A percentile compares a stretch with the other conserved stretches of the same genome.
phyloP scores from a whole-genome alignment of 1,139 yeast genomes.

The Blastobotrys malaysiensis region DNA sequence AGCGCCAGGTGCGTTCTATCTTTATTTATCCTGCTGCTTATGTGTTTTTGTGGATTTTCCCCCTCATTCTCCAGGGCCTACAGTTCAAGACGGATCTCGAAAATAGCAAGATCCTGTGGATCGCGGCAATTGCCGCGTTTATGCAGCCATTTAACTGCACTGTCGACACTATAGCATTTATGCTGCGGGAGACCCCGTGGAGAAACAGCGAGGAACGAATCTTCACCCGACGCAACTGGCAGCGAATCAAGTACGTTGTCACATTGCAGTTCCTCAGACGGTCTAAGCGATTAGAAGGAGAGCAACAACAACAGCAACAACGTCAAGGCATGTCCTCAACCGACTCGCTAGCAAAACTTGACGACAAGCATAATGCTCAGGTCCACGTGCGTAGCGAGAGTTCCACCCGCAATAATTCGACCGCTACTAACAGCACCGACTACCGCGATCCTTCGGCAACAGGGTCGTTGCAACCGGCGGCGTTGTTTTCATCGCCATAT shows the following conservation, averaged over 20 bases:
- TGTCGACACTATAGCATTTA: conserved; percentile 70
- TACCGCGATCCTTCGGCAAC: background rate
- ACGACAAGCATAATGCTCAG: background rate
- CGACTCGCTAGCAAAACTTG: background rate
- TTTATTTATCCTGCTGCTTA: conserved; percentile 83
- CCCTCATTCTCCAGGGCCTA: conserved; percentile 64
- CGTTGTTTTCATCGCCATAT: background rate
- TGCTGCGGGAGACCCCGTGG: conserved; percentile 79
- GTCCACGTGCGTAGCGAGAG: background rate
- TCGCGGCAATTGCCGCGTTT: conserved; percentile 61
- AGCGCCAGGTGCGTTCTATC: conserved; percentile 72
- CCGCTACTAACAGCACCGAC: background rate
- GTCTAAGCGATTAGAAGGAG: background rate
- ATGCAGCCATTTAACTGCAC: conserved; percentile 78
- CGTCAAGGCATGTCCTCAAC: background rate
- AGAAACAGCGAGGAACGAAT: conserved; percentile 33
- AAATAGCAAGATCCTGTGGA: conserved; percentile 50
- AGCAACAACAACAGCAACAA: too few relatives aligned
- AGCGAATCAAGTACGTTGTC: background rate
- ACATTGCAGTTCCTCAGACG: background rate
- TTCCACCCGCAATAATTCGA: background rate
- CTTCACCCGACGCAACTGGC: conserved; percentile 17
- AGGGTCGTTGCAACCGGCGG: background rate
- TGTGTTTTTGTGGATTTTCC: conserved; percentile 73
- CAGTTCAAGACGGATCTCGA: conserved; percentile 42